Percentiles rank a stretch among this genome's conserved stretches.
phyloP scores from a whole-genome alignment of 768 basidiomycete species.

The Auricularia cornea region DNA sequence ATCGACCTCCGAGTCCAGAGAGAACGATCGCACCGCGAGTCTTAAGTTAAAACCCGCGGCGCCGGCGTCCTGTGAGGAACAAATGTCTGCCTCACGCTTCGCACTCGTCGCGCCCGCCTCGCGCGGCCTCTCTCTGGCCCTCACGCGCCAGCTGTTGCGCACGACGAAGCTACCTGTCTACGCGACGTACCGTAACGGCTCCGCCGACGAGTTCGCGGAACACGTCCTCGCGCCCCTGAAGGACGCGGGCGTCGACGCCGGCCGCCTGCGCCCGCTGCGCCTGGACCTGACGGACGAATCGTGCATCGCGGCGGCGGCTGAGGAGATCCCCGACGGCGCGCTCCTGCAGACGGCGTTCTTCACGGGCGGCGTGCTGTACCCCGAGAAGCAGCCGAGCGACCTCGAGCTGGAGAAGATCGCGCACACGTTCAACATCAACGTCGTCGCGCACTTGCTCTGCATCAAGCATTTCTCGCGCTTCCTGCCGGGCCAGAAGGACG shows the following conservation, averaged over 20 bases:
- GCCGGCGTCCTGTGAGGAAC: no score
- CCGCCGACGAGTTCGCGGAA: conserved; percentile 28
- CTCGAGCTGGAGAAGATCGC: conserved; percentile 33
- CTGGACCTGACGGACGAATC: conserved; percentile 45
- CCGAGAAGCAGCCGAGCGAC: conserved; percentile 47
- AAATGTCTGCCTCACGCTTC: conserved; percentile 28
- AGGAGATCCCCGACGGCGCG: conserved; percentile 30
- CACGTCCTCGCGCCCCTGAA: conserved; percentile 35
- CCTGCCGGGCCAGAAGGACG: conserved; percentile 29
- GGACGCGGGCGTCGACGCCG: conserved; percentile 28
- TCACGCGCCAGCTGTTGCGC: conserved; percentile 45
- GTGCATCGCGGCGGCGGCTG: conserved; percentile 42
- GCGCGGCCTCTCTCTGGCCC: conserved; percentile 46
- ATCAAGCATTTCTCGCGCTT: conserved; percentile 58
- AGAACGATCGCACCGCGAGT: no score
- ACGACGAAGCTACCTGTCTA: conserved; percentile 44
- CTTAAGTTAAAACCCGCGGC: no score
- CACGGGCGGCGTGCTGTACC: conserved; percentile 45
- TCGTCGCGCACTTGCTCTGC: conserved; percentile 49
- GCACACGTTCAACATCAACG: conserved; percentile 48
- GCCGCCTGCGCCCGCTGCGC: conserved; percentile 37
- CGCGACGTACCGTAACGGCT: conserved; percentile 41
- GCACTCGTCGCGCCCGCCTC: conserved; percentile 47
- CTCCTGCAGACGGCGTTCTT: conserved; percentile 49
- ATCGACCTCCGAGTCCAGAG: no score